Evolutionary conservation across 164 flowering plant genomes (phyloP).

Genomic region (Cinnamomum micranthum): DNA sequence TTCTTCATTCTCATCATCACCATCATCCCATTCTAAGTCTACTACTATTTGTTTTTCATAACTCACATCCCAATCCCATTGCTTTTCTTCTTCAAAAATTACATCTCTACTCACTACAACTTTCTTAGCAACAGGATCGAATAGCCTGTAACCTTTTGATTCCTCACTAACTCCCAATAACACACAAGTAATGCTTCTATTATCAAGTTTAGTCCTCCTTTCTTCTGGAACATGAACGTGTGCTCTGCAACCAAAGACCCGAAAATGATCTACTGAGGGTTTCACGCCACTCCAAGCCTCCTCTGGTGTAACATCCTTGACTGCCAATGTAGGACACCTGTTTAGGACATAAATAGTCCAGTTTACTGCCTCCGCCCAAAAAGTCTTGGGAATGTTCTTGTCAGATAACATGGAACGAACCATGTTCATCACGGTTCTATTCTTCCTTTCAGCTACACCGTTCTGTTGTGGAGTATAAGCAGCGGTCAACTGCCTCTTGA

Average conservation of each 20-base stretch:
- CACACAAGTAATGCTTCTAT: not conserved
- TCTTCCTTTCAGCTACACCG: slow-evolving; percentile 1
- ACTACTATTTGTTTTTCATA: too few species aligned
- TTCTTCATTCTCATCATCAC: too few species aligned
- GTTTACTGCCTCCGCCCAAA: slow-evolving; percentile 4
- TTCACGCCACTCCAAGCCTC: slow-evolving; percentile 12
- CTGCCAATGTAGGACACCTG: not conserved
- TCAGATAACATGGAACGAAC: not conserved
- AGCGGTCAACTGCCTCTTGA: slow-evolving; percentile 1
- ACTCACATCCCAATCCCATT: too few species aligned
- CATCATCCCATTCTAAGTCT: too few species aligned
- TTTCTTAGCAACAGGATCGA: not conserved
- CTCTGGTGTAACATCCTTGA: slow-evolving; percentile 7
- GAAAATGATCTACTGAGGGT: slow-evolving; percentile 2
- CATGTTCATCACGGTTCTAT: slow-evolving; percentile 2
- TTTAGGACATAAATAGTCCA: slow-evolving; percentile 4
- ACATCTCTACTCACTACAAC: too few species aligned
- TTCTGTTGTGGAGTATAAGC: not conserved
- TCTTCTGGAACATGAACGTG: not conserved
- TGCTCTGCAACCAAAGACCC: slow-evolving; percentile 7
- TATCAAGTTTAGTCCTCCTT: slow-evolving; percentile 5
- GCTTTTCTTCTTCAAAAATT: too few species aligned
- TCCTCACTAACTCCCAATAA: slow-evolving; percentile 8
- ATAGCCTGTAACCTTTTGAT: slow-evolving; percentile 12
- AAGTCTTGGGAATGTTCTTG: not conserved